phyloP scores from a whole-genome alignment of 352 stramenopile genomes.

The Phytopythium boreale region DNA sequence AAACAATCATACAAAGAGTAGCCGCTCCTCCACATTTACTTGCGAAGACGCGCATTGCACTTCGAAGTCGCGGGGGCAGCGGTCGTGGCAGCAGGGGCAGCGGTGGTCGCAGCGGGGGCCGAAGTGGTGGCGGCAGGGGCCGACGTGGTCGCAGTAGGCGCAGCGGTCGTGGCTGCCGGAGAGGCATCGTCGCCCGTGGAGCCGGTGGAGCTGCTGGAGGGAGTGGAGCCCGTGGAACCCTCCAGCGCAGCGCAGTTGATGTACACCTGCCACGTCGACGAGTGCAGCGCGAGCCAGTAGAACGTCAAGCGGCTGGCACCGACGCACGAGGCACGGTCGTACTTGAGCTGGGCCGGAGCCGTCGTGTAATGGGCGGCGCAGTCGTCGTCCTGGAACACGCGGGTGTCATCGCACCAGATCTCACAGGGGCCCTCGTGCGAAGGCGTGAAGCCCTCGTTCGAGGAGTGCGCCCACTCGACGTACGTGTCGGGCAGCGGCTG shows the following conservation, averaged over 20 bases:
- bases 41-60: slow-evolving; percentile 6
- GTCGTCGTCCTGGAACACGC: slow-evolving; percentile 30
- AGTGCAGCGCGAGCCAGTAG: slow-evolving; percentile 35
- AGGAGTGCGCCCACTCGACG: slow-evolving; percentile 32
- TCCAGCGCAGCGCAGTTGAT: slow-evolving; percentile 22
- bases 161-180: slow-evolving; percentile 3
- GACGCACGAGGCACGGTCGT: slow-evolving; percentile 18
- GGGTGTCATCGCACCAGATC: slow-evolving; percentile 34
- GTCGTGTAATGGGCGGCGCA: slow-evolving; percentile 26
- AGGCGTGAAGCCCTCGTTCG: slow-evolving; percentile 23
- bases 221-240: slow-evolving; percentile 10
- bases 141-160: slow-evolving; percentile 14
- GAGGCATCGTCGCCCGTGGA: neutral
- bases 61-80: neutral
- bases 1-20: neutral
- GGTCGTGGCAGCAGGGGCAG: slow-evolving; percentile 12
- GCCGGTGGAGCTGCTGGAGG: slow-evolving; percentile 15
- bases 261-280: slow-evolving; percentile 31
- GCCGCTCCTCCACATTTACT: neutral
- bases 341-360: slow-evolving; percentile 21
- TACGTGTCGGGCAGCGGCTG: slow-evolving; percentile 24
- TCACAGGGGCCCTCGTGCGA: slow-evolving; percentile 35
- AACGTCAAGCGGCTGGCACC: slow-evolving; percentile 21
- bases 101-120: slow-evolving; percentile 10
- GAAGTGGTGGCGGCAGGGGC: slow-evolving; percentile 12